These are phyloP conservation scores for Nannochloris sp. DNA, from an alignment of 139 green algal species.

Conservation along the genomic window DNA sequence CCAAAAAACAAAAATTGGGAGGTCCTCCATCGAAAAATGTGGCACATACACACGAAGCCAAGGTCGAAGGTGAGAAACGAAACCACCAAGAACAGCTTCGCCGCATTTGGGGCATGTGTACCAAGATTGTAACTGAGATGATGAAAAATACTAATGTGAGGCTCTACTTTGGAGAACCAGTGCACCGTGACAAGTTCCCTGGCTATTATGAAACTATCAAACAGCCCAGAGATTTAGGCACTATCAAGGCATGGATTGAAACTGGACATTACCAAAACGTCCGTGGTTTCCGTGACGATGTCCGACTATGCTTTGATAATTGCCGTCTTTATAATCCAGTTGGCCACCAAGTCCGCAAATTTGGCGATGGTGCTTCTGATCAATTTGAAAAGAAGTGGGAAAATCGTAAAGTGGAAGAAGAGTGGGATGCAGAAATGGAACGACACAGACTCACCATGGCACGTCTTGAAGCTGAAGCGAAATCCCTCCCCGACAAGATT, in stretches of 20 bases:
- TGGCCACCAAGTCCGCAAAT: conserved; percentile 33
- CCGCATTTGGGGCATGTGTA: conserved; percentile 21
- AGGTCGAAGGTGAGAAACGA: conserved; percentile 15
- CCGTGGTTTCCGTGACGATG: conserved; percentile 43
- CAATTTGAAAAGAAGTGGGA: conserved; percentile 53
- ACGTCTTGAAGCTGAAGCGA: conserved; percentile 22
- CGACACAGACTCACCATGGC: conserved; percentile 20
- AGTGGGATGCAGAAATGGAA: conserved; percentile 32
- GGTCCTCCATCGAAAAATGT: background rate
- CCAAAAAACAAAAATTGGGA: conserved; percentile 27
- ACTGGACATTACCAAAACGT: conserved; percentile 31
- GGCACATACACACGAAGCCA: conserved; percentile 1
- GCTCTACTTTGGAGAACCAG: conserved; percentile 33
- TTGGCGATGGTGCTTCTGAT: conserved; percentile 39
- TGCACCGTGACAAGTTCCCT: conserved; percentile 19
- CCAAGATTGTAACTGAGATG: conserved; percentile 24
- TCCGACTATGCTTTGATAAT: conserved; percentile 50
- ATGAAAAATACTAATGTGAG: conserved; percentile 23
- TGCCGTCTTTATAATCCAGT: conserved; percentile 49
- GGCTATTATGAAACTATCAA: conserved; percentile 70
- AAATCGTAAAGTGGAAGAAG: conserved; percentile 26
- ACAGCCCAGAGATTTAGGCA: conserved; percentile 66
- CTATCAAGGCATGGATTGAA: conserved; percentile 27
- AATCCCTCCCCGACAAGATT: conserved; percentile 31
- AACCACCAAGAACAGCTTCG: conserved; percentile 11